Base-by-base conservation (phyloP, 495 filamentous ascomycete genomes). In the Aspergillus affinis region DNA sequence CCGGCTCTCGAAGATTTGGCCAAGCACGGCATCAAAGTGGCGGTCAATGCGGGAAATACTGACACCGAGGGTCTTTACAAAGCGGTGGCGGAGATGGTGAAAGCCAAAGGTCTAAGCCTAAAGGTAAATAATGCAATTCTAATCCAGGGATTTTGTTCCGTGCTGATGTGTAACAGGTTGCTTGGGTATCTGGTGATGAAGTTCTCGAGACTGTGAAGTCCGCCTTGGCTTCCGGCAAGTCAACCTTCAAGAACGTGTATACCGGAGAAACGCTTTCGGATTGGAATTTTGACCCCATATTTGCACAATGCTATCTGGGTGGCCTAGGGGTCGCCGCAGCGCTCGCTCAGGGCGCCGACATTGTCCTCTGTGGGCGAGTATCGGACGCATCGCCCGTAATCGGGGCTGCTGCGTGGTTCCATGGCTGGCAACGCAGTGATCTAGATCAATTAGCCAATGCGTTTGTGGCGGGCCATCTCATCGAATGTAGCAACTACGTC, bases 331-430 rank as follows among this genome's bases (percentile, higher is more conserved):
- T 86, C 45, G 77, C 74, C 0, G 73, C 71, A 10, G 83, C 78
- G 18, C 61, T 86, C 2, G 66, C 73, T 21, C 67, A 75, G 13
- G 83, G 83, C 13, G 82, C 82, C 0, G 82, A 86, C 57, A 85
- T 86, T 54, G 81, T 86, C 54, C 73, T 86, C 20, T 82, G 78
- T 56, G 83, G 82, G 47, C 75, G 83, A 29, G 82, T 84, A 1
- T 75, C 81, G 2, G 82, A 85, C 66, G 82, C 83, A 51, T 75
- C 78, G 0, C 81, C 80, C 2, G 75, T 79, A 0, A 82, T 85
- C 52, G 82, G 77, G 2, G 78, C 78, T 8, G 78, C 80, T 3
- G 75, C 72, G 55, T 86, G 74, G 73, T 78, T 75, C 66, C 78
- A 83, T 60, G 68, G 67, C 52, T 82, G 81, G 80, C 63, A 65